These are phyloP conservation scores for Dictyostelium citrinum DNA, from an alignment of 78 protist species.

Conservation along the genomic window DNA sequence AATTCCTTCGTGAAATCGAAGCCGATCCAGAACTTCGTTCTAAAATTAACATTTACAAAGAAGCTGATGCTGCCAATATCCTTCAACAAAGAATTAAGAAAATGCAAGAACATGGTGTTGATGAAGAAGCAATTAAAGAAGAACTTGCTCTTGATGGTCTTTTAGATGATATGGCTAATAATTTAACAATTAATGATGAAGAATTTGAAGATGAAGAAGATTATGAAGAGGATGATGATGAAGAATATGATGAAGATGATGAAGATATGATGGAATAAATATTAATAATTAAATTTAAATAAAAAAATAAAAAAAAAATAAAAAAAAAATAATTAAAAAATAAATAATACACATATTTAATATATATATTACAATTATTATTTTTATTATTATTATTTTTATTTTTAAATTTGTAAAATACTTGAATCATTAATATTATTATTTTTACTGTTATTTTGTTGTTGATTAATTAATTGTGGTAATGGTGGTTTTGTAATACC, in stretches of 20 bases:
- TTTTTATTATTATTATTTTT: not conserved
- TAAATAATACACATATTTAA: no score
- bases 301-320: not conserved
- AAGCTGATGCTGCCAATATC: constrained; percentile 19
- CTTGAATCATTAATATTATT: not conserved
- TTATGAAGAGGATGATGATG: constrained; percentile 32
- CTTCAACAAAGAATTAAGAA: constrained; percentile 2
- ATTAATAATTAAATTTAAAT: not conserved
- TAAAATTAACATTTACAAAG: constrained; percentile 73
- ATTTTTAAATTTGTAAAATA: not conserved
- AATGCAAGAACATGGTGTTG: constrained; percentile 52
- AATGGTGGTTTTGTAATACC: not conserved
- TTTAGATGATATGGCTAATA: constrained; percentile 18
- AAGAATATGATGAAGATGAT: constrained; percentile 28
- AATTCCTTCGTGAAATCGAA: constrained; percentile 91
- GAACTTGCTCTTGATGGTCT: constrained; percentile 66
- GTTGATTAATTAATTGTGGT: not conserved
- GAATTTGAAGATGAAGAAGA: constrained; percentile 58
- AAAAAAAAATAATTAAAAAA: not conserved
- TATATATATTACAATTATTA: not conserved
- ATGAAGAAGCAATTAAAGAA: constrained; percentile 37
- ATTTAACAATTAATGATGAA: constrained; percentile 14
- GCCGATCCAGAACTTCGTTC: constrained; percentile 86
- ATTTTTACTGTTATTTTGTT: not conserved
- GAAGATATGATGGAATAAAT: constrained; percentile 45